A percentile compares a stretch with the other conserved stretches of the same genome.
These are phyloP conservation scores for Microsporum ferrugineum DNA, from an alignment of 2,329 filamentous ascomycete genomes.

Conservation along the genomic window DNA sequence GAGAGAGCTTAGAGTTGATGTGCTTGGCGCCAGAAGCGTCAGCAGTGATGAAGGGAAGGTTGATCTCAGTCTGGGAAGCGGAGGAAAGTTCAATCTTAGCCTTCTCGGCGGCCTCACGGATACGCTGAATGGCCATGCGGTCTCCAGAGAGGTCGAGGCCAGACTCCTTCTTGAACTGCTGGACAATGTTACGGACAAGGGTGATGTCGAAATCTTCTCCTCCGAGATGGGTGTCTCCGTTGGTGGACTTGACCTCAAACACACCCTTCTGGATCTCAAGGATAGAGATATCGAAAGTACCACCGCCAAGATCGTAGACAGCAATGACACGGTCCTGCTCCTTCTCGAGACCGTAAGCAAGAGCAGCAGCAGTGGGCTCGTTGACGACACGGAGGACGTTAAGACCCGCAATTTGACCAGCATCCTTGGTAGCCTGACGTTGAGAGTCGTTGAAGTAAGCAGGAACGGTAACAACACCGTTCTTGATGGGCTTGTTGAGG, in stretches of 20 bases:
- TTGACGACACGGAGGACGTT: constrained; percentile 97
- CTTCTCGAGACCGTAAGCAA: constrained; percentile 95
- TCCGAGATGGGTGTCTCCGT: constrained; percentile 96
- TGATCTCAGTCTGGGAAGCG: constrained; percentile 90
- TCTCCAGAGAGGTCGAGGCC: constrained; percentile 80
- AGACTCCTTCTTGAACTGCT: constrained; percentile 94
- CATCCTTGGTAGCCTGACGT: constrained; percentile 96
- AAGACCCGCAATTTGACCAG: constrained; percentile 87
- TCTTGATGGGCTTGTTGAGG: constrained; percentile 81
- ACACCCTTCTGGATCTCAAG: constrained; percentile 96
- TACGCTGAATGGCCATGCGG: constrained; percentile 98
- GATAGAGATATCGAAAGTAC: constrained; percentile 98
- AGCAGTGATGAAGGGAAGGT: constrained; percentile 96
- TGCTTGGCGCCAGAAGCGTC: constrained; percentile 93
- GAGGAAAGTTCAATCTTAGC: constrained; percentile 98
- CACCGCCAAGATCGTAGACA: constrained; percentile 95
- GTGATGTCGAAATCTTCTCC: constrained; percentile 96
- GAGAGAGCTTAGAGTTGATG: constrained; percentile 91
- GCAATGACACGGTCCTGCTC: constrained; percentile 79
- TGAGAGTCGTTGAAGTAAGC: constrained; percentile 99
- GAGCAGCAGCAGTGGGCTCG: constrained; percentile 89
- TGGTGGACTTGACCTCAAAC: constrained; percentile 98
- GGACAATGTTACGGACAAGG: constrained; percentile 83
- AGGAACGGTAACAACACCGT: constrained; percentile 91
- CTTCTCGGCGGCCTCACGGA: constrained; percentile 97